Percentiles rank a stretch among this genome's conserved stretches.
These are phyloP conservation scores for Zygoascus flipseniorum DNA, from an alignment of 805 yeast species.

Conservation along the genomic window DNA sequence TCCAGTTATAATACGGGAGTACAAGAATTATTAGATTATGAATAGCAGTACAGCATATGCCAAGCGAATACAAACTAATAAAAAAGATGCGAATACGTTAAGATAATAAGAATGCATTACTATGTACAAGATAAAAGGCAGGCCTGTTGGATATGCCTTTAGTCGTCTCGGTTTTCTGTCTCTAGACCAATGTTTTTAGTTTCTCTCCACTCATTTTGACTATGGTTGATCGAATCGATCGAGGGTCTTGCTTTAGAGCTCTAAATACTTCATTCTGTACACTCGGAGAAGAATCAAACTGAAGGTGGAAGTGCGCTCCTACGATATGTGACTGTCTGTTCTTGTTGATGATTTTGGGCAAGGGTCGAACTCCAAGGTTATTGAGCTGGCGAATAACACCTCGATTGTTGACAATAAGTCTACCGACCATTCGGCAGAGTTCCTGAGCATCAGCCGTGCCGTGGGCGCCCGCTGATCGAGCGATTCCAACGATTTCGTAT, in stretches of 20 bases:
- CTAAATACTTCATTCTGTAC: conserved; percentile 81
- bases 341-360: conserved; percentile 75
- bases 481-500: conserved; percentile 83
- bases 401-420: conserved; percentile 74
- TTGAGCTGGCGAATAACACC: conserved; percentile 85
- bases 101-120: neutral
- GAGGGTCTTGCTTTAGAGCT: conserved; percentile 78
- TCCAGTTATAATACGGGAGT: conserved; percentile 92
- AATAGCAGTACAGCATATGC: neutral
- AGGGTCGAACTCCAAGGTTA: conserved; percentile 66
- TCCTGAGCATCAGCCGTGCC: conserved; percentile 56
- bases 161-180: too few species aligned
- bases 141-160: conserved; percentile 1
- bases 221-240: conserved; percentile 73
- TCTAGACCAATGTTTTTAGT: too few species aligned
- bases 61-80: neutral
- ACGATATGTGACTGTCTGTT: conserved; percentile 86
- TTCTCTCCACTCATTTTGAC: conserved; percentile 36
- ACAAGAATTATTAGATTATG: conserved; percentile 37
- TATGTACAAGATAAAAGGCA: neutral
- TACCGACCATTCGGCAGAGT: conserved; percentile 64
- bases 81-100: neutral
- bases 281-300: conserved; percentile 77
- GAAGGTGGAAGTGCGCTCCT: conserved; percentile 79
- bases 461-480: conserved; percentile 58